Percentiles rank a stretch among this genome's conserved stretches.
Conservation (phyloP, 805 yeast species). For the Cyberlindnera misumaiensis region DNA sequence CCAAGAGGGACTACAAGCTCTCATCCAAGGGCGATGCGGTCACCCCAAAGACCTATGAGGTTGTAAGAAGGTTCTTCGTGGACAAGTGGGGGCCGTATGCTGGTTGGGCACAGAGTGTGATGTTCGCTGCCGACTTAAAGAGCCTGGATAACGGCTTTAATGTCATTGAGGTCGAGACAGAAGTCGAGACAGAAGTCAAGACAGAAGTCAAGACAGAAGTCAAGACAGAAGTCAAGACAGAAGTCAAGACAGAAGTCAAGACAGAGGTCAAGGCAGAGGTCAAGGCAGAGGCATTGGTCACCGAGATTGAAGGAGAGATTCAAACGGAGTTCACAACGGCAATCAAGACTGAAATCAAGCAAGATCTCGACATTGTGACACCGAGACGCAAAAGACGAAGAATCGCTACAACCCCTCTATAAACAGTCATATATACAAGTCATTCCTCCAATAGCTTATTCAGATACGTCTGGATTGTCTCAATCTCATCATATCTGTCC, state of each 20-base stretch:
- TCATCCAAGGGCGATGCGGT: conserved; percentile 27
- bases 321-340: no score
- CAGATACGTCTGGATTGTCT: conserved; percentile 26
- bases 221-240: conserved; percentile 8
- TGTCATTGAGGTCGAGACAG: conserved; percentile 9
- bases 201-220: conserved; percentile 5
- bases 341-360: conserved; percentile 1
- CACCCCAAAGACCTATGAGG: conserved; percentile 26
- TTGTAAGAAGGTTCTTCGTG: conserved; percentile 53
- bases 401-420: conserved; percentile 3
- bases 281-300: no score
- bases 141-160: conserved; percentile 68
- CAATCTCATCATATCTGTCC: conserved; percentile 29
- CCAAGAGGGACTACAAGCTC: conserved; percentile 70
- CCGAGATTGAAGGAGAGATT: conserved; percentile 25
- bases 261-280: conserved; percentile 12
- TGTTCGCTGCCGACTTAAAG: conserved; percentile 76
- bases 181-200: conserved; percentile 15
- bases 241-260: conserved; percentile 6
- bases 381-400: conserved; percentile 16
- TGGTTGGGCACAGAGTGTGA: conserved; percentile 98
- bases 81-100: conserved; percentile 84
- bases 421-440: conserved; percentile 1
- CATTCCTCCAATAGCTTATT: conserved; percentile 12
- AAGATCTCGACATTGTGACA: neutral